Percentiles rank a stretch among this genome's conserved stretches.
Conservation (phyloP, 257 asterid species). For the Nicotiana benthamiana region DNA sequence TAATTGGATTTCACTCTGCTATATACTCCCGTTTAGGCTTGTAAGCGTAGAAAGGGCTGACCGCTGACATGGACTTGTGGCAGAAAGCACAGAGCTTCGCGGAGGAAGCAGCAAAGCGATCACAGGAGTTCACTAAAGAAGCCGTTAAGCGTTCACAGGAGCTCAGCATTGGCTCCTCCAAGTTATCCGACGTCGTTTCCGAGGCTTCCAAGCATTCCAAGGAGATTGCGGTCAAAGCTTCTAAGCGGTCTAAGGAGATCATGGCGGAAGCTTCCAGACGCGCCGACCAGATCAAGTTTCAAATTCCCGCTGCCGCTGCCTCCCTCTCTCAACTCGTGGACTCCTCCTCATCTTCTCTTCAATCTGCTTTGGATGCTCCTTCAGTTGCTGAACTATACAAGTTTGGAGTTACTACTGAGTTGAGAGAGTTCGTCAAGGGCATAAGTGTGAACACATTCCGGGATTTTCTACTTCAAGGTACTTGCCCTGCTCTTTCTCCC, state of each 20-base stretch:
- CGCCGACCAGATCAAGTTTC: constrained; percentile 88
- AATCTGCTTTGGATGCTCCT: not conserved
- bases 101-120: constrained; percentile 80
- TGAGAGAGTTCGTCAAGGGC: constrained; percentile 73
- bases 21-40: not conserved
- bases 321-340: constrained; percentile 49
- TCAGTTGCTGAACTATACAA: constrained; percentile 45
- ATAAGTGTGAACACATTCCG: constrained; percentile 55
- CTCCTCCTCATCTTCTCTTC: constrained; percentile 10
- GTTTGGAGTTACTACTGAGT: constrained; percentile 73
- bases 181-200: constrained; percentile 67
- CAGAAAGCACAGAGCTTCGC: constrained; percentile 70
- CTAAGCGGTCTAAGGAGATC: constrained; percentile 39
- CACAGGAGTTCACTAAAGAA: constrained; percentile 60
- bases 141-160: constrained; percentile 49
- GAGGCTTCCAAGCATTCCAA: constrained; percentile 36
- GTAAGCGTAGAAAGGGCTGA: not conserved
- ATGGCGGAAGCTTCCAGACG: constrained; percentile 63
- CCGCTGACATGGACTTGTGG: constrained; percentile 69
- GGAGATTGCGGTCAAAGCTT: constrained; percentile 54
- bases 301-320: constrained; percentile 56
- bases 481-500: constrained; percentile 4
- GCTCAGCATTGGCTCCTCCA: constrained; percentile 48
- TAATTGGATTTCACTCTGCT: not conserved
- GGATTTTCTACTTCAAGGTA: constrained; percentile 80